A percentile compares a stretch with the other conserved stretches of the same genome.
Conservation (phyloP, 169 alveolate genomes). For the Toxoplasma gondii region DNA sequence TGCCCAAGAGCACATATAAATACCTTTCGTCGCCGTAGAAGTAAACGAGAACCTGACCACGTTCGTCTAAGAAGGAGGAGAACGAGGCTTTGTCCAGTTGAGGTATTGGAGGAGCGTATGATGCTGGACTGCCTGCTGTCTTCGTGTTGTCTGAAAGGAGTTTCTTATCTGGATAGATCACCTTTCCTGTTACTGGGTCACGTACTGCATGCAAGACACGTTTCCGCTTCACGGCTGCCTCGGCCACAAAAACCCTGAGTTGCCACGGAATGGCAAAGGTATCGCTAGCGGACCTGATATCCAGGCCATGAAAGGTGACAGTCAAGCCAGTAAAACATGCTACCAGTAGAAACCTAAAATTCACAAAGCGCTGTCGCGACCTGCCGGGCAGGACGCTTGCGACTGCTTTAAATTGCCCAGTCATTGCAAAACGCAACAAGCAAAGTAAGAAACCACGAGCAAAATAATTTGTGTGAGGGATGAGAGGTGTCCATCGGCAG, state of each 20-base stretch:
- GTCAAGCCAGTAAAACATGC: not conserved
- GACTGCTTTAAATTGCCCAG: not conserved
- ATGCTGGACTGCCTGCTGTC: not conserved
- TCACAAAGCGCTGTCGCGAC: not conserved
- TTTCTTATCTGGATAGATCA: not conserved
- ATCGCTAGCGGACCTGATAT: not conserved
- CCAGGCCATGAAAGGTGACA: not conserved
- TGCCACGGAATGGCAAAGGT: not conserved
- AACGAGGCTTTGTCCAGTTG: not conserved
- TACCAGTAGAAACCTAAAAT: not conserved
- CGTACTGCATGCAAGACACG: not conserved
- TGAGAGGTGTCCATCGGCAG: too few species aligned
- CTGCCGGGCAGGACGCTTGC: not conserved
- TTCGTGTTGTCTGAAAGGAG: not conserved
- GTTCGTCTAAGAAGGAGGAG: not conserved
- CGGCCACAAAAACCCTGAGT: not conserved
- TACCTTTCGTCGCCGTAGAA: conserved; percentile 7
- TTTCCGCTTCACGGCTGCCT: conserved; percentile 8
- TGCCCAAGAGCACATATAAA: too few species aligned
- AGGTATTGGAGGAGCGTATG: not conserved
- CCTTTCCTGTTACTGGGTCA: conserved; percentile 1
- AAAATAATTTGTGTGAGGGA: too few species aligned
- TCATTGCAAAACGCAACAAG: not conserved
- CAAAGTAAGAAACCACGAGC: too few species aligned
- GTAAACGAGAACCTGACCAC: not conserved